Base-by-base conservation (phyloP, 164 flowering plant species). In the Berberis vulgaris region DNA sequence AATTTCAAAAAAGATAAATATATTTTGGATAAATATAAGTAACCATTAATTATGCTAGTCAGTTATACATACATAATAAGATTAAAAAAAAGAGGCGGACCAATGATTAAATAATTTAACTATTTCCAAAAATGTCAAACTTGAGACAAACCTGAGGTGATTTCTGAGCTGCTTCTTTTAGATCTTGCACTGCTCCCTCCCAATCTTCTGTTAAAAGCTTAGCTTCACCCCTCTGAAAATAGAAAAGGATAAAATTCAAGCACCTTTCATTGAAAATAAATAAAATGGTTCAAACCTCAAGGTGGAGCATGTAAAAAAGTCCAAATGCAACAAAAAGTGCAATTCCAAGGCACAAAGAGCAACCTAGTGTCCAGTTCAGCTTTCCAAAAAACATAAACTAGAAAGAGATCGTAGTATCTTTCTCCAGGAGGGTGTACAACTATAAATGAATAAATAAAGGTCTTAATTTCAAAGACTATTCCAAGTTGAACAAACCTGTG, bases 161-260 rank as follows among this genome's bases (percentile, higher is more conserved):
- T 65, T 76, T 80, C 68, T 95, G 87, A 71, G 90, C 90, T 53
- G 99, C 99, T 66, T 78, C 67, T 78, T 87, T 89, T 64, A 95
- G 70, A 76, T 95, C 99, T 50, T 79, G 83, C 43, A 89, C 94
- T 69, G 99, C 96, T 62, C 99, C 99, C 65, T 95, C 96, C 96
- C 96, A 95, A 64, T 95, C 99, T 77, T 95, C 97, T 9, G 68
- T 70, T 65, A 95, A 69, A 69, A 87, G 89, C 75, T 95, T 95
- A 65, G 99, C 99, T 81, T 95, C 99, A 66, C 96, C 99, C 71
- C 99, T 89, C 99, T 95, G 83, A 41, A 67, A 67, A 64, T 46
- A 52, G 12, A 5, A 50, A 50, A 5, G 12, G 12, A 5, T 2
- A 10, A 7, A 52, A 52, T 52, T 7, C 4, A 1, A 52, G 5